Conservation (phyloP, 1,139 yeast genomes). For the Zygoascus meyerae region DNA sequence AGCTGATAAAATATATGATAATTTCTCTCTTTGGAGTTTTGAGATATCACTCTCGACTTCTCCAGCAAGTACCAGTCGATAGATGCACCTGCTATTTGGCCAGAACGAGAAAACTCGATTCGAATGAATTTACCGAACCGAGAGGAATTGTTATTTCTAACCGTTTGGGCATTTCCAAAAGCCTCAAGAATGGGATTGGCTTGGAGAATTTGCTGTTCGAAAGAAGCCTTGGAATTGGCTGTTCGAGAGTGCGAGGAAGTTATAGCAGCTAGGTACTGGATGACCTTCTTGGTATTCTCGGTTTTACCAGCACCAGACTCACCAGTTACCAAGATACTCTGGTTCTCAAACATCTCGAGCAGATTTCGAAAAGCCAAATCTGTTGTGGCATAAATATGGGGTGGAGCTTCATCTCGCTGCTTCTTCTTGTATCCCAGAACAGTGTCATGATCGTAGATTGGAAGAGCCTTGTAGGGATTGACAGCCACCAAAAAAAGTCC, state of each 20-base stretch:
- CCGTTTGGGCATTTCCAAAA: slow-evolving; percentile 96
- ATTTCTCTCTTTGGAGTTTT: slow-evolving; percentile 81
- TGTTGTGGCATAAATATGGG: slow-evolving; percentile 90
- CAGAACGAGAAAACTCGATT: slow-evolving; percentile 63
- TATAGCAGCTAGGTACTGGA: slow-evolving; percentile 83
- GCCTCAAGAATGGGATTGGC: slow-evolving; percentile 96
- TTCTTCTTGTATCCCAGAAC: slow-evolving; percentile 49
- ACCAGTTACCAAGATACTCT: slow-evolving; percentile 91
- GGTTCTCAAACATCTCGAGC: slow-evolving; percentile 65
- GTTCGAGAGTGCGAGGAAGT: slow-evolving; percentile 32
- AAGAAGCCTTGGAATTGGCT: slow-evolving; percentile 31
- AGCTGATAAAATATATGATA: slow-evolving; percentile 94
- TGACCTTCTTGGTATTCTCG: slow-evolving; percentile 92
- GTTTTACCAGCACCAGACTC: slow-evolving; percentile 99
- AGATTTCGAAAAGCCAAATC: slow-evolving; percentile 81
- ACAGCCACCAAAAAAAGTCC: slow-evolving; percentile 94
- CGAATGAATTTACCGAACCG: slow-evolving; percentile 95
- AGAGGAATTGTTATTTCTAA: slow-evolving; percentile 89
- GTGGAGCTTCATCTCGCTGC: slow-evolving; percentile 43
- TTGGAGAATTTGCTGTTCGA: slow-evolving; percentile 81
- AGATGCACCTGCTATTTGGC: slow-evolving; percentile 77
- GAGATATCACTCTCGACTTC: slow-evolving; percentile 87
- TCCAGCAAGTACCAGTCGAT: slow-evolving; percentile 93
- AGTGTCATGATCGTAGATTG: slow-evolving; percentile 63
- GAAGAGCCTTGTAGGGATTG: slow-evolving; percentile 77